Percentiles rank a stretch among this genome's conserved stretches.
Evolutionary conservation across 2,329 filamentous ascomycete genomes (phyloP).

Genomic region (Xylaria sp.): DNA sequence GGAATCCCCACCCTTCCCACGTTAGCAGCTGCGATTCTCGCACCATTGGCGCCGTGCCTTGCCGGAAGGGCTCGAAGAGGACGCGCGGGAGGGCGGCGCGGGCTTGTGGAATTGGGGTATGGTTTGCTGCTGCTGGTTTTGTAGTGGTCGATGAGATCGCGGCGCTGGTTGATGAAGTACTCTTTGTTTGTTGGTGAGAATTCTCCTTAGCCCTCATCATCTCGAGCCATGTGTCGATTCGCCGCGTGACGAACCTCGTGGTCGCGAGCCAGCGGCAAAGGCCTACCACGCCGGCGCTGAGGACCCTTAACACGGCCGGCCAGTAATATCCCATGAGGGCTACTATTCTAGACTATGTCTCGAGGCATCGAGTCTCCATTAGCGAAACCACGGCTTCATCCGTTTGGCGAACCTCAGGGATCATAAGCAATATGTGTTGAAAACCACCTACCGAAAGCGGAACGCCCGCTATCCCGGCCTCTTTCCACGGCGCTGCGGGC

Average conservation of each 20-base stretch:
- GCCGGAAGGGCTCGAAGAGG: constrained; percentile 23
- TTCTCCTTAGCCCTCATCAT: background rate
- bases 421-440: background rate
- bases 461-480: constrained; percentile 5
- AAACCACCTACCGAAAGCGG: constrained; percentile 7
- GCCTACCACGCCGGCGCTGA: constrained; percentile 8
- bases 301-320: constrained; percentile 3
- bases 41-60: constrained; percentile 20
- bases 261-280: constrained; percentile 15
- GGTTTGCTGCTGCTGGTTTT: background rate
- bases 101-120: background rate
- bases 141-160: background rate
- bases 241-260: constrained; percentile 10
- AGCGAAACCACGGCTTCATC: background rate
- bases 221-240: constrained; percentile 25
- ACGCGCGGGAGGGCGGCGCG: constrained; percentile 13
- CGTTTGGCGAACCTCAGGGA: background rate
- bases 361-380: background rate
- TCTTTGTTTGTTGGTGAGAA: background rate
- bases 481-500: constrained; percentile 22
- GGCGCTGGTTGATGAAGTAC: background rate
- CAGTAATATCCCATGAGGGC: constrained; percentile 13
- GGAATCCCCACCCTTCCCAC: constrained; percentile 27
- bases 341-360: constrained; percentile 16
- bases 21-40: constrained; percentile 24